Base-by-base conservation (phyloP, 108 stramenopile genomes). In the Aurantiochytrium sp. region DNA sequence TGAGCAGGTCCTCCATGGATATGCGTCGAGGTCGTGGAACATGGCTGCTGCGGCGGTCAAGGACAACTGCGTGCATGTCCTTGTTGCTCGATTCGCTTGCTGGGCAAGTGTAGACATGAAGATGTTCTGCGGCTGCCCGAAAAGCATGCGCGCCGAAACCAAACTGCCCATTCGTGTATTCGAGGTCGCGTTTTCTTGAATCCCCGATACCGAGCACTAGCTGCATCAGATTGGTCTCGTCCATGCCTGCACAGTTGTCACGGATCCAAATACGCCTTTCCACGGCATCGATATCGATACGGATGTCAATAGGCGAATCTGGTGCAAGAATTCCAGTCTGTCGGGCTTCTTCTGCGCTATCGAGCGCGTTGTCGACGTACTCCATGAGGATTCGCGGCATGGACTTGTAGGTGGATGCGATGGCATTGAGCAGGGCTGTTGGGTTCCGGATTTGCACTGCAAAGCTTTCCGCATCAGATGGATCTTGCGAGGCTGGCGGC, bases 371-470 rank as follows among this genome's bases (percentile, higher is more conserved):
- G 23, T 83, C 76, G 16, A 83, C 76, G 49, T 53, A 83, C 51
- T 83, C 76, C 76, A 83, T 83, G 3, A 83, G 12, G 23, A 83
- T 28, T 4, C 76, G 19, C 18, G 76, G 76, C 76, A 83, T 83
- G 4, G 76, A 83, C 76, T 83, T 83, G 76, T 83, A 83, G 14
- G 76, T 83, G n/a, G 49, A 47, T 45, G 76, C 76, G 51, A 83
- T 83, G n/a, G 76, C 76, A 23, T 83, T 83, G 1, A 83, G 76
- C 51, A 83, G 1, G 16, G 76, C 76, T 6, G 45, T 47, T 16
- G 76, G 76, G 23, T 83, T 83, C 51, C 42, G 14, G 64, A 69
- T 69, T 18, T 69, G 64, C 14, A 69, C 64, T 18, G 64, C 64
- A 18, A 23, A 69, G 25, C 42, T 23, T 12, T 28, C 64, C 59